A percentile compares a stretch with the other conserved stretches of the same genome.
phyloP scores from a whole-genome alignment of 2,329 filamentous ascomycete species.

The Curvularia verruculosa region DNA sequence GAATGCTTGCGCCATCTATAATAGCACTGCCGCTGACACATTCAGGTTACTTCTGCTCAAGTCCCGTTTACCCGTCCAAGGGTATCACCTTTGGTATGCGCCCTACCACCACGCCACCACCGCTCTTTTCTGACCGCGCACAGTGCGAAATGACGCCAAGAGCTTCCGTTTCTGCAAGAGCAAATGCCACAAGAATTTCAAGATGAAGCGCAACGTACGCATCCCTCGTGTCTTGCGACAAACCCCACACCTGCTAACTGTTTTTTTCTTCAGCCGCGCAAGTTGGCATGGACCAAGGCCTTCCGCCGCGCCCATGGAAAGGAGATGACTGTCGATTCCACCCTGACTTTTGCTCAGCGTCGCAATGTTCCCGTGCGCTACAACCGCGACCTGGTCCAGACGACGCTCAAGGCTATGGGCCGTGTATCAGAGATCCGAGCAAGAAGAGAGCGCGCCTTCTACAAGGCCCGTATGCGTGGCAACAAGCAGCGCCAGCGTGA shows the following conservation, averaged over 20 bases:
- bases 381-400: conserved; percentile 87
- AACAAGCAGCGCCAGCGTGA: conserved; percentile 83
- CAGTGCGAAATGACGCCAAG: conserved; percentile 60
- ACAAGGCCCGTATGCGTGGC: conserved; percentile 90
- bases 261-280: conserved; percentile 6
- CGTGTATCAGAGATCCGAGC: conserved; percentile 84
- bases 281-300: conserved; percentile 56
- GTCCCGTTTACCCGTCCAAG: conserved; percentile 56
- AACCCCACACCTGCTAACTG: not conserved
- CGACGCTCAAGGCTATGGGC: conserved; percentile 91
- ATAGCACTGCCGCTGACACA: conserved; percentile 47
- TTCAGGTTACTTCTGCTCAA: conserved; percentile 67
- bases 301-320: conserved; percentile 57
- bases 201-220: conserved; percentile 99
- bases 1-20: conserved; percentile 14
- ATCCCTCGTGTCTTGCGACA: conserved; percentile 52
- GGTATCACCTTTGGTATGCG: conserved; percentile 63
- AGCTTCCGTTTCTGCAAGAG: conserved; percentile 69
- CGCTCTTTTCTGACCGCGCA: not conserved
- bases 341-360: conserved; percentile 87
- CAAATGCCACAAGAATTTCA: conserved; percentile 72
- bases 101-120: not conserved
- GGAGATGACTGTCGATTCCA: conserved; percentile 85
- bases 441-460: conserved; percentile 87
- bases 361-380: conserved; percentile 96